Evolutionary conservation across 257 asterid genomes (phyloP), one percentile per base, ranked within the genome.

Genomic region (Ajuga chamaepitys): DNA sequence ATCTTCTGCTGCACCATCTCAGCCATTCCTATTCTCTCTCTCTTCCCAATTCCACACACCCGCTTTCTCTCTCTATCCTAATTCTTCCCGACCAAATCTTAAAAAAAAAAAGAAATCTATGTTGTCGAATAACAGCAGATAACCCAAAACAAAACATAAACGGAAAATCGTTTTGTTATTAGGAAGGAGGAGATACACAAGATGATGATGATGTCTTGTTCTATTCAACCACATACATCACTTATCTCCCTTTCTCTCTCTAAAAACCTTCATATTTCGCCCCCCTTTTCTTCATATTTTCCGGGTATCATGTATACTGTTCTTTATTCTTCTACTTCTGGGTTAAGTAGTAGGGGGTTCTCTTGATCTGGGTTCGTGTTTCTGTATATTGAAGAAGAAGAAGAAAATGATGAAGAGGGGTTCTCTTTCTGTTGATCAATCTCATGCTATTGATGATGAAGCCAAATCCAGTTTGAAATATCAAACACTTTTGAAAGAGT

Each of bases 401-500:
- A 70, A 17, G 2, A 16, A 62, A 62, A 75, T 57, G 68, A 75
- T 74, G 95, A 82, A 78, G 77, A 77, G 77, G 78, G 84, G 68
- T 74, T 67, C 76, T 40, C 54, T 60, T 48, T 34, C 48, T 62
- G 59, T 56, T 56, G 73, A 57, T 54, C 75, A 78, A 55, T 64
- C 71, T 3, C 59, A 14, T 57, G 74, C 13, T 40, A 50, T 63
- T 58, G 73, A 44, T 42, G 83, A 37, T 50, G 80, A 67, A 38
- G 72, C 68, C 17, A 58, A 60, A 61, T 72, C 68, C 3, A 76
- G 77, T 46, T 24, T 74, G 58, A 70, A 78, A 42, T 80, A 80
- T 69, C 88, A 77, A 71, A 68, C 76, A 0, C 84, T 82, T 9
- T 64, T 83, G 78, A 65, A 51, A 26, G 82, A 84, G 26, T 80